Conservation (phyloP, 495 filamentous ascomycete species). For the Aspergillus ostianus region DNA sequence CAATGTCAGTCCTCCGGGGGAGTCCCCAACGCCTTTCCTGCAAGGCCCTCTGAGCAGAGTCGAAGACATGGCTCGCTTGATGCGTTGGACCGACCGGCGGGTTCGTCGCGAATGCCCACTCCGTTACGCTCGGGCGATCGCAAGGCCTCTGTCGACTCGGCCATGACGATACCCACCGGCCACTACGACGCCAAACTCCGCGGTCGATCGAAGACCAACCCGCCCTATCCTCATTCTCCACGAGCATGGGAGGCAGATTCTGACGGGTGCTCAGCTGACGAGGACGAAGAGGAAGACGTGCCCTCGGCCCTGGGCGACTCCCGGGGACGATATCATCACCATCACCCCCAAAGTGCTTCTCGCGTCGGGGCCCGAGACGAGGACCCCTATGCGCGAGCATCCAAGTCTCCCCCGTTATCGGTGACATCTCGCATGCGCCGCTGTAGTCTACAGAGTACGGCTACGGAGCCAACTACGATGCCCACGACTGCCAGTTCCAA, state of each 20-base stretch:
- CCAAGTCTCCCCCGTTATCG: conserved; percentile 42
- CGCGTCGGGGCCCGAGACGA: not conserved
- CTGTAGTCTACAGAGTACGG: conserved; percentile 34
- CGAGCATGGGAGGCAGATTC: not conserved
- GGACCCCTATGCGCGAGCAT: conserved; percentile 25
- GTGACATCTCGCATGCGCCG: conserved; percentile 48
- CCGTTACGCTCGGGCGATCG: conserved; percentile 5
- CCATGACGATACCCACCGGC: conserved; percentile 33
- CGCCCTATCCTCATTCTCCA: not conserved
- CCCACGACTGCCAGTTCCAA: conserved; percentile 34
- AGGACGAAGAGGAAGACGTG: conserved; percentile 21
- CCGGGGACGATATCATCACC: conserved; percentile 16
- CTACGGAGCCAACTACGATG: conserved; percentile 25
- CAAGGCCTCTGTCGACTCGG: conserved; percentile 11
- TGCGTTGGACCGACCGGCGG: conserved; percentile 8
- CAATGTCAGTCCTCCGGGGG: conserved; percentile 27
- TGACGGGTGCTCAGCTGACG: conserved; percentile 18
- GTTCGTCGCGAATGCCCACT: conserved; percentile 12
- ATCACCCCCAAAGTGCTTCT: not conserved
- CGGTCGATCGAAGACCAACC: not conserved
- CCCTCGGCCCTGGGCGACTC: conserved; percentile 6
- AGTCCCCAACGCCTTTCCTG: conserved; percentile 1
- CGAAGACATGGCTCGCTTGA: conserved; percentile 15
- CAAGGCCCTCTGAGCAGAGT: conserved; percentile 4
- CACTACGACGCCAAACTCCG: conserved; percentile 32